phyloP scores from a whole-genome alignment of 257 asterid species.

The Solanum etuberosum region DNA sequence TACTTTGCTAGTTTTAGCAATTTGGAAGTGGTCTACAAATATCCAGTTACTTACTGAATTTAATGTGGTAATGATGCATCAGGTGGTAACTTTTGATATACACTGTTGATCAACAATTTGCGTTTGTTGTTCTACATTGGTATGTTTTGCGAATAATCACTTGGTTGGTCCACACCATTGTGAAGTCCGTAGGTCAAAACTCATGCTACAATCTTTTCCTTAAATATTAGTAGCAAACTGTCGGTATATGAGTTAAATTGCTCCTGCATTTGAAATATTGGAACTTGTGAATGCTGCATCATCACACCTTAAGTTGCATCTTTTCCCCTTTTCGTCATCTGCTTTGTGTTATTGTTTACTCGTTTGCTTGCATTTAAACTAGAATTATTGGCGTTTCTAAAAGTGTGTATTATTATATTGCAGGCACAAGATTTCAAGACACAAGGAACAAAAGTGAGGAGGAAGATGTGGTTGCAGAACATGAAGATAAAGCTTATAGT shows the following conservation, averaged over 20 bases:
- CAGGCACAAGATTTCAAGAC: slow-evolving; percentile 97
- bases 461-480: slow-evolving; percentile 90
- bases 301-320: not conserved
- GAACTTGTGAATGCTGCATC: not conserved
- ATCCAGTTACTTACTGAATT: not conserved
- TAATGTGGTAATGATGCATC: not conserved
- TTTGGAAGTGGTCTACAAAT: not conserved
- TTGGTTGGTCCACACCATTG: not conserved
- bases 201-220: not conserved
- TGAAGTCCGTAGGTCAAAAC: not conserved
- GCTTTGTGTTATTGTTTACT: not conserved
- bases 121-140: not conserved
- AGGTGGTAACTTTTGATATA: not conserved
- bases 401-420: not conserved
- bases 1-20: not conserved
- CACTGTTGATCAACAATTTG: not conserved
- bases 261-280: not conserved
- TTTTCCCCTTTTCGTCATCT: not conserved
- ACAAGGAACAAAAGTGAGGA: slow-evolving; percentile 83
- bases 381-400: not conserved
- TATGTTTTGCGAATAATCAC: not conserved
- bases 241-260: not conserved
- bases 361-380: not conserved
- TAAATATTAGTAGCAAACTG: not conserved
- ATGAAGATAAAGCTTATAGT: slow-evolving; percentile 96